These are phyloP conservation scores for Bipolaris zeicola DNA, from an alignment of 2,329 filamentous ascomycete species.

Conservation along the genomic window DNA sequence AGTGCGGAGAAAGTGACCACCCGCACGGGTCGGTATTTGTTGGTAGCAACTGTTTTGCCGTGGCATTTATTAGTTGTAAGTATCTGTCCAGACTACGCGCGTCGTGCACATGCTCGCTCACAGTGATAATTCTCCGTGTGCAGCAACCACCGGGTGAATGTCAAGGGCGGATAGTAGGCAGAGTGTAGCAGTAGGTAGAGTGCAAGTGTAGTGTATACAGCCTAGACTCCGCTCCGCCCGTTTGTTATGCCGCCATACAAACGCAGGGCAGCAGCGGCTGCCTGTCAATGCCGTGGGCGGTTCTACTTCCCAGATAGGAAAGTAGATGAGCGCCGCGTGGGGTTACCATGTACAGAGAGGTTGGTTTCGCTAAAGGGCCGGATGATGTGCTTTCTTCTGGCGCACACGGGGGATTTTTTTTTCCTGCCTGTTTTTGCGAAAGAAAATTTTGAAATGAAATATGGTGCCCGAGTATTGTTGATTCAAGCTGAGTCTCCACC, in stretches of 20 bases:
- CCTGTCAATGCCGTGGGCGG: background rate
- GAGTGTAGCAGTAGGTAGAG: background rate
- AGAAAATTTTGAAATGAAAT: background rate
- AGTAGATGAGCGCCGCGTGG: background rate
- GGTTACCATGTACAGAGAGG: background rate
- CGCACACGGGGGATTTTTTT: background rate
- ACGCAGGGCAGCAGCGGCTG: background rate
- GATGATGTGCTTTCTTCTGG: background rate
- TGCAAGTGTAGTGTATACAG: background rate
- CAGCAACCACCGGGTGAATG: background rate
- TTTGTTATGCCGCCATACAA: background rate
- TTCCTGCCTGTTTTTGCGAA: background rate
- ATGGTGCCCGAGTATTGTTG: background rate
- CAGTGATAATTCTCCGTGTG: background rate
- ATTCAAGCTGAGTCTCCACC: background rate
- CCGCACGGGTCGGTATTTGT: too few species aligned
- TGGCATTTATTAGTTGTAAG: too few species aligned
- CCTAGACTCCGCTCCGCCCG: background rate
- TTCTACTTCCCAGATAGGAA: constrained; percentile 5
- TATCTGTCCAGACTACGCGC: background rate
- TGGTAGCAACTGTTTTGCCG: too few species aligned
- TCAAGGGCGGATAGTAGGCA: background rate
- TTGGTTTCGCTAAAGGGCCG: background rate
- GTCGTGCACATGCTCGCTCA: background rate
- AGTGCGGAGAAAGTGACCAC: background rate